Conservation (phyloP, 495 filamentous ascomycete genomes). For the Penicillium roqueforti region DNA sequence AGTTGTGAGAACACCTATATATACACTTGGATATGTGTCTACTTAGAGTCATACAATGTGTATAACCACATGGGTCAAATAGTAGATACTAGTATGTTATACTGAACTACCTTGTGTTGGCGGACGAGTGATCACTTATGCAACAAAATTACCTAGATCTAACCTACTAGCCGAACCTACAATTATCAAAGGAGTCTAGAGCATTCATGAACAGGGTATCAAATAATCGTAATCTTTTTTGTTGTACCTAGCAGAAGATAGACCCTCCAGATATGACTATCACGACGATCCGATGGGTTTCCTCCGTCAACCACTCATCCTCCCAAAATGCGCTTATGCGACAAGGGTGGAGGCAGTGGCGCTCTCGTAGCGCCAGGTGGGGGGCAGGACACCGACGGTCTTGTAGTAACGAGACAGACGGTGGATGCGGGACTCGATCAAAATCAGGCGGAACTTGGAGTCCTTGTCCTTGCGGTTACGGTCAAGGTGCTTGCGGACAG, state of each 20-base stretch:
- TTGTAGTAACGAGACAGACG: conserved; percentile 97
- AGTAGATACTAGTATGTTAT: background rate
- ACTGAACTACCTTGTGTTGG: too few relatives aligned
- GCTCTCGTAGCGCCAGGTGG: conserved; percentile 96
- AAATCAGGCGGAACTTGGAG: conserved; percentile 99
- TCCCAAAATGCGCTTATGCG: conserved; percentile 37
- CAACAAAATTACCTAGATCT: background rate
- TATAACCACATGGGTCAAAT: background rate
- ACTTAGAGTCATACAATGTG: background rate
- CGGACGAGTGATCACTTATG: background rate
- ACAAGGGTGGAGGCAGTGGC: conserved; percentile 54
- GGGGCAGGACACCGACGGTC: conserved; percentile 95
- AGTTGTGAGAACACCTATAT: background rate
- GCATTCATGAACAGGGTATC: conserved; percentile 20
- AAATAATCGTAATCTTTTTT: conserved; percentile 33
- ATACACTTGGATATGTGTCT: background rate
- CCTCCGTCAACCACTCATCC: conserved; percentile 24
- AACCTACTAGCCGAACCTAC: background rate
- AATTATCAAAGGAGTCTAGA: background rate
- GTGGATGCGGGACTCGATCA: conserved; percentile 99
- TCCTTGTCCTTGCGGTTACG: conserved; percentile 99
- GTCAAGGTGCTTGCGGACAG: conserved; percentile 99
- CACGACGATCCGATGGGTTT: conserved; percentile 11
- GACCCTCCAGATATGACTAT: conserved; percentile 12
- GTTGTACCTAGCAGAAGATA: conserved; percentile 25